Evolutionary conservation across 176 grass and related monocot genomes (phyloP), one percentile per base, ranked within the genome.

Genomic region (Thalia dealbata): DNA sequence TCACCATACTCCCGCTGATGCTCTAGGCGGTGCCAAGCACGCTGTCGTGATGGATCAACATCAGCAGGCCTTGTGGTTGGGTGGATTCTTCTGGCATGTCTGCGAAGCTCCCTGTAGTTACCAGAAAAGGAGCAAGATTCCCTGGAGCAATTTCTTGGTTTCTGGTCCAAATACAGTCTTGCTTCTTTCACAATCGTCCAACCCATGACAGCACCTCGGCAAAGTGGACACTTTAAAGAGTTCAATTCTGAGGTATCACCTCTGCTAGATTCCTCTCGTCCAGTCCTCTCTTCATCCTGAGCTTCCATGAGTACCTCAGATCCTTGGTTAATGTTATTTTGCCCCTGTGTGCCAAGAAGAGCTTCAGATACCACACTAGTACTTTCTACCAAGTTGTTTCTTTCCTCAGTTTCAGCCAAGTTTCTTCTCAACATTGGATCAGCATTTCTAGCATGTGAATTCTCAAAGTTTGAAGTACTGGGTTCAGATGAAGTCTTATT

Each of bases 1-100:
- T 97, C 95, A 64, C 90, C 90, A 58, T 88, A 82, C 73, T 97
- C 95, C 76, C 91, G 90, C 67, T 92, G 88, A 50, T 78, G 89
- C 72, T 97, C 85, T 51, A 97, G 79, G 77, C 81, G 87, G 70
- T 76, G 82, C 95, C 95, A 97, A 52, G 85, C 73, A 77, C 90
- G 86, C 70, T 88, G 91, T 35, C 95, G 75, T 14, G 83, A 90
- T 18, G 81, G 72, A 48, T 97, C 90, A 19, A 92, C 81, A 52
- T 80, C 82, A 54, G 85, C 76, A 69, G 87, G 90, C 48, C 84
- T 86, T 44, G 74, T 78, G 74, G 86, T 75, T 3, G 91, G 52
- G 45, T 97, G 95, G 15, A 45, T 44, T 68, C 74, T 81, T 75
- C 95, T 90, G 25, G 90, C 87, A 88, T 97, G 95, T 60, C 81